Percentiles rank a stretch among this genome's conserved stretches.
Evolutionary conservation across 2,329 filamentous ascomycete genomes (phyloP).

Genomic region (Colletotrichum caudatum): DNA sequence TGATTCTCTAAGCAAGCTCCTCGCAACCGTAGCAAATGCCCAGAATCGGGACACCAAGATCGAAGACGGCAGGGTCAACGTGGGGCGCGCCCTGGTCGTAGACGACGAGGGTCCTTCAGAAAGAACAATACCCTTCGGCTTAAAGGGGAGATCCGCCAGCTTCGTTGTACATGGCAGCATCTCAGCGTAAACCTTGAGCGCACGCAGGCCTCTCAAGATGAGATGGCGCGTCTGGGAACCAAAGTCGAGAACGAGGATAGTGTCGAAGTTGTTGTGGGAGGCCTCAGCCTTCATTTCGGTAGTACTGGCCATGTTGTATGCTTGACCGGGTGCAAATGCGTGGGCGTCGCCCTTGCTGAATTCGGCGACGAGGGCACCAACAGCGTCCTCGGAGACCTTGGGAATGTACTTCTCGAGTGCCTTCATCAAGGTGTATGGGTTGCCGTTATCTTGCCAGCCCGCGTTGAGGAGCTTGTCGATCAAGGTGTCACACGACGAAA

Average conservation of each 20-base stretch:
- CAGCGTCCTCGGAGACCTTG: too few species aligned
- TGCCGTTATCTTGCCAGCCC: too few species aligned
- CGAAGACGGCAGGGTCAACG: constrained; percentile 84
- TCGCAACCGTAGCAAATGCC: constrained; percentile 70
- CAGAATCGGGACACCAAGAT: constrained; percentile 73
- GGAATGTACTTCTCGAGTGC: too few species aligned
- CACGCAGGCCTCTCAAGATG: constrained; percentile 79
- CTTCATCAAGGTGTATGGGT: too few species aligned
- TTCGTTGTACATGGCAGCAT: constrained; percentile 91
- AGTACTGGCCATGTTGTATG: constrained; percentile 22
- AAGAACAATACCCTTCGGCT: constrained; percentile 83
- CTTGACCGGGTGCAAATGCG: too few species aligned
- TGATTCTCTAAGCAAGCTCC: constrained; percentile 77
- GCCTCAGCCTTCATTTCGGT: constrained; percentile 45
- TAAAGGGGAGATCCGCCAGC: constrained; percentile 79
- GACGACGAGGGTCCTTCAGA: constrained; percentile 71
- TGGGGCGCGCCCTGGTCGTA: constrained; percentile 82
- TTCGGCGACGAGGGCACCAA: too few species aligned
- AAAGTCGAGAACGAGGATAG: constrained; percentile 79
- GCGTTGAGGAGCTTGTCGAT: too few species aligned
- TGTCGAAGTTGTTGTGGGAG: constrained; percentile 59
- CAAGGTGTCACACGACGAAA: too few species aligned
- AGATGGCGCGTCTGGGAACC: constrained; percentile 79
- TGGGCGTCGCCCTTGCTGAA: too few species aligned
- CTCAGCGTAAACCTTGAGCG: constrained; percentile 86